Base-by-base conservation (phyloP, 2,329 filamentous ascomycete species). In the Davidsoniella eucalypti region DNA sequence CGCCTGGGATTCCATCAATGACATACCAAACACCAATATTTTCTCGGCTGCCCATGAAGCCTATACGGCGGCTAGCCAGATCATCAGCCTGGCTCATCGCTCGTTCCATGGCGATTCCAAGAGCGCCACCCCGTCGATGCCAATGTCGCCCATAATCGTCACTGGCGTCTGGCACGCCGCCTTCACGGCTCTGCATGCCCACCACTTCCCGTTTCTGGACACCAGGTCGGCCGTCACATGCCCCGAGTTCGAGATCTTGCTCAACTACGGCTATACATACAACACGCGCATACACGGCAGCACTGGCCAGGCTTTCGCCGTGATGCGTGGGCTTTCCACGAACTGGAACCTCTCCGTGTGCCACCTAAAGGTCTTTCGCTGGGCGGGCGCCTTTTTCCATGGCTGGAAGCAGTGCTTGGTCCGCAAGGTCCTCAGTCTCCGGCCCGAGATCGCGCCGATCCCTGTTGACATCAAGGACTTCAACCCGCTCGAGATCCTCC, bases 171-270 rank as follows among this genome's bases (percentile, higher is more conserved):
- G 49, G 49, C 41, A 51, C 12, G 49, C 49, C 1, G 33, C 42
- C 14, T 29, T 51, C 6, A 21, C 49, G 7, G 16, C 42, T 12
- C 23, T 51, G 4, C 43, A 46, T 38, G 49, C 49, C 6, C 43
- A 46, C 12, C 49, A 51, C 43, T 51, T 51, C 33, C 49, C 49
- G 12, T 33, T 46, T 36, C 42, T 51, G 2, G 49, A 51, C 18
- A n/a, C 21, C 3, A 40, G 7, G 3, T 17, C 17, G 21, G 42
- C 18, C 4, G 33, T 46, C 6, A 29, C 45, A 4, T 29, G 29
- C 23, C n/a, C 36, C 1, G 49, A 51, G 33, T 51, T 45, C 9
- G 41, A 45, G n/a, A 18, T 45, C 26, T 16, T 44, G 5, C 49
- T 51, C 21, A 51, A 51, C 43, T 51, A 51, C 49, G 49, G 43